Evolutionary conservation across 768 basidiomycete genomes (phyloP), one percentile per base, ranked within the genome.

Genomic region (Postia placenta): DNA sequence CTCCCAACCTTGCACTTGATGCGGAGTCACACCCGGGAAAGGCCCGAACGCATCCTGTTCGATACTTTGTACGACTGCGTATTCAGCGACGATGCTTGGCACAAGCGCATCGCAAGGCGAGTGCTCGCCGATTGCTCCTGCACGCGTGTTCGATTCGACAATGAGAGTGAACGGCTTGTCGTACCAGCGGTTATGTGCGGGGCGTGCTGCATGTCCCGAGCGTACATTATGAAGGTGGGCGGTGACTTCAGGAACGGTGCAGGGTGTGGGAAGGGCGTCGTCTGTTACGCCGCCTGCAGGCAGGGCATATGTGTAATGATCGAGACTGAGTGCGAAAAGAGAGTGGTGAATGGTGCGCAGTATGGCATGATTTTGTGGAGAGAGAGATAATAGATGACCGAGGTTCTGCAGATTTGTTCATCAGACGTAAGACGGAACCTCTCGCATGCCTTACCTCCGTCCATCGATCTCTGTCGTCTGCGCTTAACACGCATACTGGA

Each of bases 61-160:
- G 11, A 93, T 72, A 6, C 79, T 79, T 57, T 87, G 75, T 0
- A 80, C 78, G 30, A 96, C 69, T 1, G 83, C 83, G 57, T 89
- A 94, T 56, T 96, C 92, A 26, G 82, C 81, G 6, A 88, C 81
- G 42, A 92, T 85, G 52, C 87, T 89, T 0, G 93, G 93, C 2
- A 94, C 82, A 12, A 97, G 72, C 1, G 93, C 95, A 54, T 96
- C 94, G 50, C 85, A 85, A 0, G 89, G 85, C 0, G 90, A 87
- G 63, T 95, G 93, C 67, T 97, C 94, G 4, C 94, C 94, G 59
- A 82, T 80, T 36, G 87, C 86, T 33, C 92, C 89, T 5, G 90
- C 88, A 30, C 89, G 82, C 2, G 85, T 83, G 47, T 85, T 87
- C 1, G 84, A 79, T 63, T 98, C 94, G 30, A 97, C 83, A 42